Evolutionary conservation across 306 rosid species (phyloP).

Genomic region (Delonix regia): DNA sequence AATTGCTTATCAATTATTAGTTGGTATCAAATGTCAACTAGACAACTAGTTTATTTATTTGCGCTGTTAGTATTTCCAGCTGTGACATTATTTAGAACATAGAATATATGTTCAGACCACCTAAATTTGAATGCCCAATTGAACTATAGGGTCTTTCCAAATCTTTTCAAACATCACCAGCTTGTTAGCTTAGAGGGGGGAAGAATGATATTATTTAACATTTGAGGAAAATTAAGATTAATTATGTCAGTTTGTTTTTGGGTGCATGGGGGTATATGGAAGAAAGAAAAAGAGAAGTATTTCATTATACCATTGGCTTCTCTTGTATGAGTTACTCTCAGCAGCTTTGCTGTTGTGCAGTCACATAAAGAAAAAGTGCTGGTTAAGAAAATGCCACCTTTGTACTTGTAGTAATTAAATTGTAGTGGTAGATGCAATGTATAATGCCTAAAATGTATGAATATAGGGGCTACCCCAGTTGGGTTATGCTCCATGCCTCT

Average conservation of each 20-base stretch:
- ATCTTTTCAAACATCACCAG: conserved; percentile 14
- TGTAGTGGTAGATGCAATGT: neutral
- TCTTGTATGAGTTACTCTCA: neutral
- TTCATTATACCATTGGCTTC: too few relatives aligned
- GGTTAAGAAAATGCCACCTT: conserved; percentile 1
- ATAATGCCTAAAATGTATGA: neutral
- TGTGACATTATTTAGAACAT: neutral
- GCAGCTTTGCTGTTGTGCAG: neutral
- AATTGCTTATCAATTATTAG: neutral
- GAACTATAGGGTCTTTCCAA: neutral
- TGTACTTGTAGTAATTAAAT: conserved; percentile 4
- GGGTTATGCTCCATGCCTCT: conserved; percentile 13
- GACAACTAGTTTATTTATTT: neutral
- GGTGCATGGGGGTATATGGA: neutral
- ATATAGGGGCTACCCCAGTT: neutral
- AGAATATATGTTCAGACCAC: neutral
- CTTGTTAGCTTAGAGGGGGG: neutral
- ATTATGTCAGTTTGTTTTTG: neutral
- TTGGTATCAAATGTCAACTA: neutral
- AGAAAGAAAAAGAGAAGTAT: conserved; percentile 10
- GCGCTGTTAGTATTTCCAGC: neutral
- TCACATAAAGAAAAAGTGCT: neutral
- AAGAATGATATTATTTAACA: neutral
- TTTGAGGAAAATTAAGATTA: neutral
- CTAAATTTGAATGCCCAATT: neutral